Evolutionary conservation across 768 basidiomycete genomes (phyloP).

Genomic region (Cystofilobasidium bisporidii): DNA sequence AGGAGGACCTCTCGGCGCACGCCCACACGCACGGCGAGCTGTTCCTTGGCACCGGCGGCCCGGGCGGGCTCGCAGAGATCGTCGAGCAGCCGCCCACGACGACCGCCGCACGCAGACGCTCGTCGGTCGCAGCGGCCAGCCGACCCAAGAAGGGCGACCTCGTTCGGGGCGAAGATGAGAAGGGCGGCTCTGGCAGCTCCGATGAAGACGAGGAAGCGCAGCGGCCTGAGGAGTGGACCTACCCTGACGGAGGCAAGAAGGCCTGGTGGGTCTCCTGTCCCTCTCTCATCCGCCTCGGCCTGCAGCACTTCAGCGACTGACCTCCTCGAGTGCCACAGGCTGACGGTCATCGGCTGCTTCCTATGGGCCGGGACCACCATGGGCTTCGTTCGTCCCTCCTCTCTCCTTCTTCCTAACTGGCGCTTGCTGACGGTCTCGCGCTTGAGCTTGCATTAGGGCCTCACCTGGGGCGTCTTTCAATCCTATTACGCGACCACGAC

Average conservation of each 20-base stretch:
- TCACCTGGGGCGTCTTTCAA: constrained; percentile 1
- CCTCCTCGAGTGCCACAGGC: too few relatives aligned
- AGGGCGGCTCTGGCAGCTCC: neutral
- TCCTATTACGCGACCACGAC: neutral
- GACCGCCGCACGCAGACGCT: neutral
- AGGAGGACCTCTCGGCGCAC: neutral
- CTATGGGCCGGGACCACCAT: neutral
- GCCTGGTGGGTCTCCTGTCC: neutral
- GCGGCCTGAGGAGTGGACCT: neutral
- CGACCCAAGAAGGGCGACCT: neutral
- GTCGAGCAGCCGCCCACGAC: neutral
- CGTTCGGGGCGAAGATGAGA: neutral
- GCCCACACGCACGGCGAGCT: neutral
- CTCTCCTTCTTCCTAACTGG: neutral
- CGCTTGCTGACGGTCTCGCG: neutral
- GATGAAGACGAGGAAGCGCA: neutral
- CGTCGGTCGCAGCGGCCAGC: neutral
- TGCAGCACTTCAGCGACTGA: too few relatives aligned
- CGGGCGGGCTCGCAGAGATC: neutral
- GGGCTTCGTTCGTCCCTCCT: neutral
- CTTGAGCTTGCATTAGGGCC: neutral
- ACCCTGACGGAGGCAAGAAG: constrained; percentile 4
- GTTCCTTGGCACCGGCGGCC: neutral
- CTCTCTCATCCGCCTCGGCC: neutral
- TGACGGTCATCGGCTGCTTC: neutral